Evolutionary conservation across 2,329 filamentous ascomycete genomes (phyloP), one percentile per base, ranked within the genome.

Genomic region (Fusarium anthophilum): DNA sequence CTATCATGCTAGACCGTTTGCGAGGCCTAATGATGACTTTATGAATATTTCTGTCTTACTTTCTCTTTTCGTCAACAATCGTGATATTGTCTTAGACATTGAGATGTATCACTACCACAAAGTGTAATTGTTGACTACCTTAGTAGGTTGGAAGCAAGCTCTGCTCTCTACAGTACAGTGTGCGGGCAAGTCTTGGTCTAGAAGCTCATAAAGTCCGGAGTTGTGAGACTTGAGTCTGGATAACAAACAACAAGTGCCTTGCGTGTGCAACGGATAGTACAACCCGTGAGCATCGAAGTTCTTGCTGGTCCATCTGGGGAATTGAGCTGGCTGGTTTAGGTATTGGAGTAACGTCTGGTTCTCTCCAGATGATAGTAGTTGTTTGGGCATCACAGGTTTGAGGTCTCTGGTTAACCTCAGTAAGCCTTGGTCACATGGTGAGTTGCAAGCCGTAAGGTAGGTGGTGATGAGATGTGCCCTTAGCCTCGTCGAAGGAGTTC

Each of bases 151-250:
- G 62, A 56, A 74, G 71, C 39, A 62, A 72, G 43, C 35, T 56
- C 30, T 51, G 18, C 22, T 44, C 39, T 41, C 38, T 72, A 37
- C 41, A 32, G 67, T 55, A 47, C 54, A 58, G 56, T 59, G 26
- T 38, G 39, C 41, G 55, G 56, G 55, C 13, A 69, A 56, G 59
- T 44, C 41, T 66, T 24, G 35, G 54, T 56, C 45, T 58, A 60
- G 45, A 67, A 64, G 58, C 43, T 66, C 43, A 55, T 60, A 70
- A 64, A 64, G 48, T 60, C 71, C 71, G 67, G 71, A 61, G 41
- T 63, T 63, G 66, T 59, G 45, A 70, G 43, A 70, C 54, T 57
- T 51, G 45, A 43, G 60, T 32, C 50, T 39, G 24, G 45, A 60
- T 28, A 24, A 45, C 47, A 20, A 45, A 56, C 28, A 56, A 39